Conservation (phyloP, 768 basidiomycete genomes). For the Collybia sp. region DNA sequence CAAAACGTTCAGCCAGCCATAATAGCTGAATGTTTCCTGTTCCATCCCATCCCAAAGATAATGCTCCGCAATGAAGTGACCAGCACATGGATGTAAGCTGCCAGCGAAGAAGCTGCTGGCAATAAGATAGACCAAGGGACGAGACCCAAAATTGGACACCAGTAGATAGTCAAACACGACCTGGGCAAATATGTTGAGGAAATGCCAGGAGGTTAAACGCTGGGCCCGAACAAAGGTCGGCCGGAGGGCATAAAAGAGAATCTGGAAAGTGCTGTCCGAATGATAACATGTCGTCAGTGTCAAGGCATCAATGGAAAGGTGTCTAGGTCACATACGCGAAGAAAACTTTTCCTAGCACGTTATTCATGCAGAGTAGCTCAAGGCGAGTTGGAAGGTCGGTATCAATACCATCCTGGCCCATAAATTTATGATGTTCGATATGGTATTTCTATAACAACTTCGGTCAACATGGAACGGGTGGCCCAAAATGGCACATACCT, state of each 20-base stretch:
- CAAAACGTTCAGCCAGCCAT: constrained; percentile 83
- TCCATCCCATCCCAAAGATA: constrained; percentile 89
- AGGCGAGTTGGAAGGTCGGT: constrained; percentile 88
- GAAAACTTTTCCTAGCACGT: constrained; percentile 96
- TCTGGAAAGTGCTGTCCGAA: constrained; percentile 81
- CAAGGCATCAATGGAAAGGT: no score
- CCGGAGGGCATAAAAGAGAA: constrained; percentile 95
- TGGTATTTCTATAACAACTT: constrained; percentile 65
- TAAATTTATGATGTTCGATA: constrained; percentile 92
- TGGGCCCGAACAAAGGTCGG: constrained; percentile 91
- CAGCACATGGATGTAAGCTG: constrained; percentile 91
- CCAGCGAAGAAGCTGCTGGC: constrained; percentile 95
- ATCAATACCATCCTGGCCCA: constrained; percentile 95
- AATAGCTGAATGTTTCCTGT: constrained; percentile 97
- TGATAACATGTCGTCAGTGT: no score
- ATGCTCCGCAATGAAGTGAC: constrained; percentile 97
- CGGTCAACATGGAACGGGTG: no score
- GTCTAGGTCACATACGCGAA: constrained; percentile 67
- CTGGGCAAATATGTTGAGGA: constrained; percentile 68
- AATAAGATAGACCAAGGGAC: constrained; percentile 75
- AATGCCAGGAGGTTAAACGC: constrained; percentile 78
- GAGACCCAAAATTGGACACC: constrained; percentile 34
- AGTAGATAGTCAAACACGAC: constrained; percentile 70
- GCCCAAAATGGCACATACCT: constrained; percentile 39
- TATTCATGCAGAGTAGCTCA: constrained; percentile 85